Evolutionary conservation across 1,284 basidiomycete genomes (phyloP), one percentile per base, ranked within the genome.

Genomic region (Cryptococcus hybrid): DNA sequence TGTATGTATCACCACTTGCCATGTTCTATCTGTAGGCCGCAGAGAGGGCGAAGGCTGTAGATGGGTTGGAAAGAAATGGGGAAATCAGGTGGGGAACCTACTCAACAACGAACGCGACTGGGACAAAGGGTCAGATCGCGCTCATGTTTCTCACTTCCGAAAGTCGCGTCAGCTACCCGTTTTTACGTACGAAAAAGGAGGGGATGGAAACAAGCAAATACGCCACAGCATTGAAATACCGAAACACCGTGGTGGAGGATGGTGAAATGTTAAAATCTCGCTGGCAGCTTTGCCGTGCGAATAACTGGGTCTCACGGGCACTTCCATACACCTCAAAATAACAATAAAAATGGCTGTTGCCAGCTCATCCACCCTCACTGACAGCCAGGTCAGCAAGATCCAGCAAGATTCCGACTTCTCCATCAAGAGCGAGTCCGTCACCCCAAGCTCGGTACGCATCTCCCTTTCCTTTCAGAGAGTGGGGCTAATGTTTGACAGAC

Each of bases 361-460:
- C 40, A 42, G 40, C 40, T 42, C 40, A 42, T 30, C 30, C 30
- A 5, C 50, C n/a, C 54, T 68, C 35, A 53, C 63, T 37, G 52
- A 65, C 46, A 56, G 57, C 40, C 65, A 74, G 57, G 66, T 77
- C 46, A 65, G 65, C 24, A 73, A 70, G 54, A 58, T 76, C 30
- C 77, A 78, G 64, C 68, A 71, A 55, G 57, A 61, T 38, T 88
- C 88, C 37, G 90, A 94, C 74, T 94, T 85, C 70, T 70, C 86
- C 54, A 92, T 95, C 79, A 90, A 92, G 77, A 85, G 89, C 12
- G 88, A 92, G 78, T 79, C 82, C 39, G 73, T 72, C 36, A 80
- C 85, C 34, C 92, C 18, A 84, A 86, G 68, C 85, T 95, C 42
- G 75, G 75, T 77, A 43, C 49, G 74, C 74, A n/a, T 5, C 9